Evolutionary conservation across 345 rosid species (phyloP).

Genomic region (rapeseed (Brassica napus)): Da-Ae NC_063447.1:29224001-29224500

Average conservation of each 20-base stretch:
- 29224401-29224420: neutral
- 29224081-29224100: neutral
- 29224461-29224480: constrained; percentile 34
- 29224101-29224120: constrained; percentile 6
- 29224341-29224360: constrained; percentile 14
- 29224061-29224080: neutral
- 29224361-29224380: neutral
- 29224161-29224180: neutral
- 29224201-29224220: neutral
- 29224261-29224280: neutral
- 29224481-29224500: constrained; percentile 36
- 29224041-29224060: neutral
- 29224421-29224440: constrained; percentile 35
- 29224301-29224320: constrained; percentile 31
- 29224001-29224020: neutral
- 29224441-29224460: constrained; percentile 32
- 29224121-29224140: constrained; percentile 30
- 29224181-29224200: neutral
- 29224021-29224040: constrained; percentile 17
- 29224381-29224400: neutral
- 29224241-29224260: neutral
- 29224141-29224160: constrained; percentile 20
- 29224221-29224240: no score
- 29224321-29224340: constrained; percentile 35
- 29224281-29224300: constrained; percentile 24